Conservation (phyloP, 225 moss, liverwort and hornwort species). For the Bryum argenteum region DNA sequence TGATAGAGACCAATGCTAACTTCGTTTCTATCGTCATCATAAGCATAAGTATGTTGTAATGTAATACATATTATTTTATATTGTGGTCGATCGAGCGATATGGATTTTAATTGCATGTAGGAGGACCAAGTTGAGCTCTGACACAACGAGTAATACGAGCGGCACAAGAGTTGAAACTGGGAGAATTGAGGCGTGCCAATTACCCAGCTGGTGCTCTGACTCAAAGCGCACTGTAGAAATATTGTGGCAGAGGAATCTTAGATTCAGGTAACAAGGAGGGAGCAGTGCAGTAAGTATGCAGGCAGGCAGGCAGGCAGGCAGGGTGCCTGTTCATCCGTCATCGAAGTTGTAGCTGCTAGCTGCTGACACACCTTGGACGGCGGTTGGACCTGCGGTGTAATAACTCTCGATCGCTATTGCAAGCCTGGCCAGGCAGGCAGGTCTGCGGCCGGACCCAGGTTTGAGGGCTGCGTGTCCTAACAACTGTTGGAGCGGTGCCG, state of each 20-base stretch:
- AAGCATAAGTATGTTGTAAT: too few species aligned
- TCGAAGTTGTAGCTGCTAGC: constrained; percentile 14
- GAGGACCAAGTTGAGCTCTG: not conserved
- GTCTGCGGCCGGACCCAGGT: constrained; percentile 32
- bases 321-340: constrained; percentile 29
- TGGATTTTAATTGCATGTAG: not conserved
- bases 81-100: not conserved
- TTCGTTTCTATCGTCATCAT: too few species aligned
- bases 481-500: constrained; percentile 15
- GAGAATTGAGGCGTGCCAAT: constrained; percentile 8
- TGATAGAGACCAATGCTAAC: too few species aligned
- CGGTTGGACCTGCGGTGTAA: constrained; percentile 21
- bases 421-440: constrained; percentile 15
- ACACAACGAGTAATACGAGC: not conserved
- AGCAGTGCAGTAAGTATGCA: not conserved
- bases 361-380: constrained; percentile 37
- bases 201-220: constrained; percentile 38
- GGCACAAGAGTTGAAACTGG: constrained; percentile 7
- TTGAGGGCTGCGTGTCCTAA: constrained; percentile 43
- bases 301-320: not conserved
- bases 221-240: constrained; percentile 42
- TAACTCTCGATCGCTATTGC: constrained; percentile 23
- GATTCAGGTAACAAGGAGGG: constrained; percentile 36
- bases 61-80: not conserved
- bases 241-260: constrained; percentile 51